These are phyloP conservation scores for Fraxinus ornus DNA, from an alignment of 305 asterid genomes.

Conservation along the genomic window DNA sequence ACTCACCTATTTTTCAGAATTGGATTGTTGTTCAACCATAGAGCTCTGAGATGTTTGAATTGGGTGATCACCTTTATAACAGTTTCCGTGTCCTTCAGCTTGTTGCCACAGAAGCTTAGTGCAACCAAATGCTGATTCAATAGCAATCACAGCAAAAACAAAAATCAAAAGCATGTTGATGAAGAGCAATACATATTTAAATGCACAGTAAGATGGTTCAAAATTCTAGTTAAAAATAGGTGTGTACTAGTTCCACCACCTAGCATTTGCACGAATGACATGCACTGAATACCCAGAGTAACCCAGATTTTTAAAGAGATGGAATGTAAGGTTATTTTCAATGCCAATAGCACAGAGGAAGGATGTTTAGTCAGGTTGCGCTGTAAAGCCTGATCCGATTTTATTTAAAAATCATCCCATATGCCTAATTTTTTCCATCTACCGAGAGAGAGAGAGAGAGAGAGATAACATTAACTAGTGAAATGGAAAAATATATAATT, in stretches of 20 bases:
- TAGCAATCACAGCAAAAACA: constrained; percentile 19
- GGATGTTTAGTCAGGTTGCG: not conserved
- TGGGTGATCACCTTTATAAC: constrained; percentile 52
- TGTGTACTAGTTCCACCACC: not conserved
- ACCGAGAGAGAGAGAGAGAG: not conserved
- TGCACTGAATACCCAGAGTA: not conserved
- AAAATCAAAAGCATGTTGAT: constrained; percentile 18
- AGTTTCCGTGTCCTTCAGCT: constrained; percentile 55
- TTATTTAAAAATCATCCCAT: not conserved
- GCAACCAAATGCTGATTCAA: constrained; percentile 68
- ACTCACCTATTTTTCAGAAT: constrained; percentile 55
- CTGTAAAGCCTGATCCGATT: not conserved
- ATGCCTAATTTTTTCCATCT: not conserved
- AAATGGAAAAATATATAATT: not conserved
- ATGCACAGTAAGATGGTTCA: not conserved
- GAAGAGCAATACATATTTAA: not conserved
- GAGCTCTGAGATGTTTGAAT: constrained; percentile 76
- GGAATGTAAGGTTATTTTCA: not conserved
- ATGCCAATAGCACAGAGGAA: not conserved
- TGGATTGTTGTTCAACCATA: constrained; percentile 88
- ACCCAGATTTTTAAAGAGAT: not conserved
- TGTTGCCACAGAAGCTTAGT: constrained; percentile 73
- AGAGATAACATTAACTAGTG: not conserved
- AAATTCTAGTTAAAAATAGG: not conserved
- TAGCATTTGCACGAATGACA: not conserved